Percentiles rank a stretch among this genome's conserved stretches.
phyloP scores from a whole-genome alignment of 768 basidiomycete genomes.

The Sutorius australiensis region DNA sequence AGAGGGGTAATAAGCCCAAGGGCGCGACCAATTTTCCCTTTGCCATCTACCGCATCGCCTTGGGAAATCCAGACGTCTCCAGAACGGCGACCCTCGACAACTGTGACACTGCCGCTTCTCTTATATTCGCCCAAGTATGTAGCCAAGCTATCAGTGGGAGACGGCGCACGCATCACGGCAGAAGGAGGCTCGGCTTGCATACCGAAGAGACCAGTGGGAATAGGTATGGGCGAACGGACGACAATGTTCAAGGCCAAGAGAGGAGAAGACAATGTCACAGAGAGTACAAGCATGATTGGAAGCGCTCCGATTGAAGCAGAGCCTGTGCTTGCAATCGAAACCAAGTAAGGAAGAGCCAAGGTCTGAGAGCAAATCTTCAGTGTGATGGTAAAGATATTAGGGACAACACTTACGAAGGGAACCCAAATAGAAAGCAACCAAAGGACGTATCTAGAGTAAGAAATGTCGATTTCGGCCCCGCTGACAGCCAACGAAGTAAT shows the following conservation, averaged over 20 bases:
- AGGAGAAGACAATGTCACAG: conserved; percentile 66
- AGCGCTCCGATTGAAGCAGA: conserved; percentile 37
- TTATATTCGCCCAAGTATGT: conserved; percentile 44
- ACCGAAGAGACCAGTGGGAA: conserved; percentile 65
- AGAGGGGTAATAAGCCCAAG: conserved; percentile 59
- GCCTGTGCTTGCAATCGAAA: conserved; percentile 38
- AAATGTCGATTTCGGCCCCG: conserved; percentile 51
- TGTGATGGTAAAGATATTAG: neutral
- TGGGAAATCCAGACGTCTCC: conserved; percentile 73
- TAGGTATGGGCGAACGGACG: conserved; percentile 58
- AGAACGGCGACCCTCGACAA: conserved; percentile 67
- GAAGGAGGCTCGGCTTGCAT: conserved; percentile 41
- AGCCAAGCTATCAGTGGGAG: conserved; percentile 36
- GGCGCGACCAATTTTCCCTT: conserved; percentile 56
- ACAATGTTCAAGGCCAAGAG: conserved; percentile 60
- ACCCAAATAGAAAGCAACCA: conserved; percentile 70
- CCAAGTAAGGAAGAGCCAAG: conserved; percentile 61
- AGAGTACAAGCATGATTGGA: conserved; percentile 54
- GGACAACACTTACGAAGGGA: conserved; percentile 52
- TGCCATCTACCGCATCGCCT: conserved; percentile 69
- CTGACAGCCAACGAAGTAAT: conserved; percentile 42
- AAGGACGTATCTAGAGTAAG: conserved; percentile 48
- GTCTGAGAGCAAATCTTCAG: conserved; percentile 35
- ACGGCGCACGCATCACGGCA: conserved; percentile 40
- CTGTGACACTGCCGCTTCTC: conserved; percentile 57